Conservation (phyloP, 257 asterid species). For the Solanum virginianum region DNA sequence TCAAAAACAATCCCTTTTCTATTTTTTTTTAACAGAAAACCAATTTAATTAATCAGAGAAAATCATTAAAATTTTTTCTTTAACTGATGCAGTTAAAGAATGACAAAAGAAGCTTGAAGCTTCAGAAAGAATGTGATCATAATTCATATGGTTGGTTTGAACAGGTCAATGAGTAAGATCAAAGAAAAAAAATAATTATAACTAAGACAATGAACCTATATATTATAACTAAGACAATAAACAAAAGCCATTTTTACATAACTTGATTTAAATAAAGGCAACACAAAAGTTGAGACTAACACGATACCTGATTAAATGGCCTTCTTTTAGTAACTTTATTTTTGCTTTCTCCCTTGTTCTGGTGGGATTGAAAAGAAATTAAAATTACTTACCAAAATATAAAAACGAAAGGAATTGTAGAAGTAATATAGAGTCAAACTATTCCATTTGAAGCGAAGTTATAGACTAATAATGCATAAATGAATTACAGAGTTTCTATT, state of each 20-base stretch:
- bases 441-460: no score
- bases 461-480: not conserved
- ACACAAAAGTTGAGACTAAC: slow-evolving; percentile 9
- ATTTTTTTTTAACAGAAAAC: not conserved
- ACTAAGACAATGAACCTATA: no score
- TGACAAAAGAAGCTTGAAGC: slow-evolving; percentile 17
- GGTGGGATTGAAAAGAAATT: not conserved
- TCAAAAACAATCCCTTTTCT: not conserved
- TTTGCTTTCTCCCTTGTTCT: not conserved
- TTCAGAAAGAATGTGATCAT: slow-evolving; percentile 28
- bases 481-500: not conserved
- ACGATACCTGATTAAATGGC: slow-evolving; percentile 15
- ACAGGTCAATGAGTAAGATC: slow-evolving; percentile 21
- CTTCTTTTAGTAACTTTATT: slow-evolving; percentile 8
- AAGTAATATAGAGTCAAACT: not conserved
- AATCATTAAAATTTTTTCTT: not conserved
- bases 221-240: not conserved
- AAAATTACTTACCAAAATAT: not conserved
- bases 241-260: not conserved
- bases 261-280: slow-evolving; percentile 16
- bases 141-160: slow-evolving; percentile 5
- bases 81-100: not conserved
- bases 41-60: not conserved
- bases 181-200: slow-evolving; percentile 20
- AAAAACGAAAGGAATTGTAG: not conserved